These are phyloP conservation scores for Aspergillus sp. DNA, from an alignment of 2,329 filamentous ascomycete species.

Conservation along the genomic window DNA sequence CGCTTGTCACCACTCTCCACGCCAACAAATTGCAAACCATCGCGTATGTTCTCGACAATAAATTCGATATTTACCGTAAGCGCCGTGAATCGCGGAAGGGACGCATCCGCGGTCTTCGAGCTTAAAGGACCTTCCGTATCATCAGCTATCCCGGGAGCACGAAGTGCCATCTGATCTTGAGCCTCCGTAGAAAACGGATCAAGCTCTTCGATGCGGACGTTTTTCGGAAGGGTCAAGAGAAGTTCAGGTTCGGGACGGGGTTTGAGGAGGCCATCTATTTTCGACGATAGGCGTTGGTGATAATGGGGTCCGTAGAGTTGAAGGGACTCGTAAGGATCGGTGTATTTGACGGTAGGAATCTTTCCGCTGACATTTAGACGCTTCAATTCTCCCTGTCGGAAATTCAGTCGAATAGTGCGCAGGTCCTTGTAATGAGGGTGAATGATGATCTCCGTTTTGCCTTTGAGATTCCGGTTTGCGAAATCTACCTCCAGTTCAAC, in stretches of 20 bases:
- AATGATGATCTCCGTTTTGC: constrained; percentile 78
- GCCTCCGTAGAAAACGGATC: constrained; percentile 54
- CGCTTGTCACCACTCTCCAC: constrained; percentile 74
- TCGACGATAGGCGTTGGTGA: constrained; percentile 73
- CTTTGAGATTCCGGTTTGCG: constrained; percentile 68
- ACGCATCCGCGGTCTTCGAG: constrained; percentile 37
- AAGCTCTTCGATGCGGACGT: constrained; percentile 62
- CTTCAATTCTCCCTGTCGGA: constrained; percentile 60
- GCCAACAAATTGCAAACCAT: constrained; percentile 90
- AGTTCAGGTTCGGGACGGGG: constrained; percentile 58
- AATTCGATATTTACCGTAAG: constrained; percentile 74
- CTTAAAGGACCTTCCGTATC: constrained; percentile 38
- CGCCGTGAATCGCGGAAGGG: constrained; percentile 55
- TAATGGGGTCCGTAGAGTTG: constrained; percentile 64
- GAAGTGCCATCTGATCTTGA: constrained; percentile 45
- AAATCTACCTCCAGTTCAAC: constrained; percentile 91
- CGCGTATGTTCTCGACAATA: constrained; percentile 69
- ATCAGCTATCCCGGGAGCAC: constrained; percentile 38
- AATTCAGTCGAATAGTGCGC: constrained; percentile 58
- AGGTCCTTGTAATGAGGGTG: constrained; percentile 61
- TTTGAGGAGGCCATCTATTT: constrained; percentile 60
- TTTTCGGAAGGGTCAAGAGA: constrained; percentile 58
- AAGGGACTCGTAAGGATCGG: constrained; percentile 47
- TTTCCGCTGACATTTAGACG: constrained; percentile 50
- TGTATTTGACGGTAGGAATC: constrained; percentile 38